These are phyloP conservation scores for Dimargaris cristalligena DNA, from an alignment of 192 early-diverging fungal genomes.

Conservation along the genomic window DNA sequence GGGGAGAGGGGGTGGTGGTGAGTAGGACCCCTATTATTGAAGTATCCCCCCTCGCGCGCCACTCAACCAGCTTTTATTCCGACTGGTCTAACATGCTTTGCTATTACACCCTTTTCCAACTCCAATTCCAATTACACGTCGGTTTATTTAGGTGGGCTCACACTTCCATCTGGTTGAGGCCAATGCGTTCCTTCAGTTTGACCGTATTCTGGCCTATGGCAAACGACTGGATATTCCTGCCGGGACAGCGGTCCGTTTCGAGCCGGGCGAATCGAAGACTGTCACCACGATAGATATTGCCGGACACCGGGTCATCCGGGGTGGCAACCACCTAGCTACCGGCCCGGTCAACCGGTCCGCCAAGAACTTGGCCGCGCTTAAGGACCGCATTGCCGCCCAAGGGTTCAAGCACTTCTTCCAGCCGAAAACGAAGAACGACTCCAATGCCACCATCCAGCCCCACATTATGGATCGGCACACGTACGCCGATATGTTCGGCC, in stretches of 20 bases:
- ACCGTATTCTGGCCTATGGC: constrained; percentile 70
- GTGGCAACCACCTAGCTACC: constrained; percentile 70
- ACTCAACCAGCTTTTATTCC: too few relatives aligned
- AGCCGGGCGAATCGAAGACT: constrained; percentile 81
- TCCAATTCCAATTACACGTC: too few relatives aligned
- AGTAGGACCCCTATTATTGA: too few relatives aligned
- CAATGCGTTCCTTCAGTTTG: constrained; percentile 65
- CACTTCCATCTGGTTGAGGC: constrained; percentile 96
- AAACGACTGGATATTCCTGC: constrained; percentile 81
- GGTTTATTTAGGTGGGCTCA: constrained; percentile 77
- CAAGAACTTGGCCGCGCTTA: constrained; percentile 26
- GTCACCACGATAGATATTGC: constrained; percentile 72
- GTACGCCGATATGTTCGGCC: constrained; percentile 84
- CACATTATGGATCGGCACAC: constrained; percentile 56
- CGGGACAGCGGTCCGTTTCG: constrained; percentile 87
- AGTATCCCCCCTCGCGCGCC: too few relatives aligned
- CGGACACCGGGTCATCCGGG: constrained; percentile 58
- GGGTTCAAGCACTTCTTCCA: constrained; percentile 52
- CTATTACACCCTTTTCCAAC: too few relatives aligned
- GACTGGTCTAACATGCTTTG: too few relatives aligned
- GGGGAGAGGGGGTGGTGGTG: too few relatives aligned
- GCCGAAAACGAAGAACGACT: constrained; percentile 17
- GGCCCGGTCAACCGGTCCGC: constrained; percentile 43
- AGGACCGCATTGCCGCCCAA: constrained; percentile 23
- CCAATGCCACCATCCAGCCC: constrained; percentile 29